phyloP scores from a whole-genome alignment of 768 basidiomycete species.

The Dacryopinax spathularia region DNA sequence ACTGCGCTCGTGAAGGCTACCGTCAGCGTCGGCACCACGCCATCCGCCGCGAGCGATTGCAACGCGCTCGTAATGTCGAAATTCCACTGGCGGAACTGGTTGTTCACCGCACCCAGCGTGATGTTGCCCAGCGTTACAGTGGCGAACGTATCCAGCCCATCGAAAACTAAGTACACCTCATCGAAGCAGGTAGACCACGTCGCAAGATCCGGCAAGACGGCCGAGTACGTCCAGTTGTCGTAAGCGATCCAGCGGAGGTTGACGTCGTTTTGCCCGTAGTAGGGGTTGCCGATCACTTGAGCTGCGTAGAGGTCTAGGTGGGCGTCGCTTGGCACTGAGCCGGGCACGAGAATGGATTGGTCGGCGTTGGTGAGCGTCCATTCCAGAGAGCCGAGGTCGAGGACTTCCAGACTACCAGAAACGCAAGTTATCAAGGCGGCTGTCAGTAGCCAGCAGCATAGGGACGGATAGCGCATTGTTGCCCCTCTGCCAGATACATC shows the following conservation, averaged over 20 bases:
- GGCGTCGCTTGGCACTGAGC: slow-evolving; percentile 37
- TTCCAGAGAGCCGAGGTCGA: slow-evolving; percentile 18
- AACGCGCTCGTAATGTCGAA: slow-evolving; percentile 38
- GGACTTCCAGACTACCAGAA: background rate
- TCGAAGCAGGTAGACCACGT: slow-evolving; percentile 16
- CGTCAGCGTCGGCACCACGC: slow-evolving; percentile 31
- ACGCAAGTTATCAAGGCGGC: too few relatives aligned
- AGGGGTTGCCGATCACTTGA: slow-evolving; percentile 40
- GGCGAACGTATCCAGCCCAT: slow-evolving; percentile 44
- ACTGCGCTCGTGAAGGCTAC: slow-evolving; percentile 41
- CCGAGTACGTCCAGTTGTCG: slow-evolving; percentile 48
- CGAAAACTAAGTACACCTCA: slow-evolving; percentile 36
- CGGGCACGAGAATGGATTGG: slow-evolving; percentile 40
- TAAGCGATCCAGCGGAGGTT: slow-evolving; percentile 41
- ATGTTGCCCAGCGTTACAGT: slow-evolving; percentile 40
- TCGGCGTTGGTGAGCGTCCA: slow-evolving; percentile 45
- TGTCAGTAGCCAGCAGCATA: too few relatives aligned
- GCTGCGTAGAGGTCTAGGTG: slow-evolving; percentile 40
- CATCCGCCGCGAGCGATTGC: slow-evolving; percentile 18
- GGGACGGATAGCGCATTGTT: too few relatives aligned
- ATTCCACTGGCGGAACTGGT: slow-evolving; percentile 41
- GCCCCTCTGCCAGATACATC: too few relatives aligned
- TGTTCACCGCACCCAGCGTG: slow-evolving; percentile 43
- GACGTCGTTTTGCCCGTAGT: slow-evolving; percentile 42
- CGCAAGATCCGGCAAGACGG: slow-evolving; percentile 34